phyloP scores from a whole-genome alignment of 2,329 filamentous ascomycete genomes.

The Herpotrichia juniperi region DNA sequence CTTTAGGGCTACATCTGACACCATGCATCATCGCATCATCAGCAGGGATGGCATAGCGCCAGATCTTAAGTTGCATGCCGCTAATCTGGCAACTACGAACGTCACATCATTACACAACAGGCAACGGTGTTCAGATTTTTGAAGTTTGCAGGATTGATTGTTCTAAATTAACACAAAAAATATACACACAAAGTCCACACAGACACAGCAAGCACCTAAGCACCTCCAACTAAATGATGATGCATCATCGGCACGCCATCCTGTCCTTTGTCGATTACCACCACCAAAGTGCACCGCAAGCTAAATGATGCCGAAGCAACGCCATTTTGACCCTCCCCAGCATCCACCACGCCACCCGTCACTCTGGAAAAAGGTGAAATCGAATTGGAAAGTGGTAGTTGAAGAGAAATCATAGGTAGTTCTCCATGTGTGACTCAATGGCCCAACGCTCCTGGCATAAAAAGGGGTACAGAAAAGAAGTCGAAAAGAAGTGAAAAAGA shows the following conservation, averaged over 20 bases:
- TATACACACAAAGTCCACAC: slow-evolving; percentile 32
- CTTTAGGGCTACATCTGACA: too few species aligned
- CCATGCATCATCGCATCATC: slow-evolving; percentile 11
- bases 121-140: neutral
- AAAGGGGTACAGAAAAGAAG: slow-evolving; percentile 18
- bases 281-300: neutral
- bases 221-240: neutral
- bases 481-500: too few species aligned
- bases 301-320: slow-evolving; percentile 9
- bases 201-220: neutral
- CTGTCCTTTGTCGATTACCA: slow-evolving; percentile 2
- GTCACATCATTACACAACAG: neutral
- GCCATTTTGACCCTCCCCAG: neutral
- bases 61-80: too few species aligned
- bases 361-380: slow-evolving; percentile 1
- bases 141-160: slow-evolving; percentile 2
- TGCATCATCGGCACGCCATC: neutral
- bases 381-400: slow-evolving; percentile 5
- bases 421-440: neutral
- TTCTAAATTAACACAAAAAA: slow-evolving; percentile 32
- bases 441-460: slow-evolving; percentile 4
- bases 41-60: slow-evolving; percentile 13
- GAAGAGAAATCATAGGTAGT: neutral
- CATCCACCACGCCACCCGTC: slow-evolving; percentile 1
- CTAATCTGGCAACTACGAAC: too few species aligned